phyloP scores from a whole-genome alignment of 306 rosid genomes.

The Adenanthera pavonina region DNA sequence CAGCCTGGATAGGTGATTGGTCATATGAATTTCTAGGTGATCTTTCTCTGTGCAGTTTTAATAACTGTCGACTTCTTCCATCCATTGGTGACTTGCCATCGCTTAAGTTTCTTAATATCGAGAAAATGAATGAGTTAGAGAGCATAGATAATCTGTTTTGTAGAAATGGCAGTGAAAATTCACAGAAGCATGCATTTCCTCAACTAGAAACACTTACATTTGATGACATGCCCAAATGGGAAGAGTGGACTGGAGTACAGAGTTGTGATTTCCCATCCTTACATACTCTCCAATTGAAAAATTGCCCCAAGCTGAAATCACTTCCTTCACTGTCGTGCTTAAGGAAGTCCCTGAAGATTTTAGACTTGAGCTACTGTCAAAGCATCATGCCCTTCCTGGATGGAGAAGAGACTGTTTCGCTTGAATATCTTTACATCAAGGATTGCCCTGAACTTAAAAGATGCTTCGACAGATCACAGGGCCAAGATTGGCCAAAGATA shows the following conservation, averaged over 20 bases:
- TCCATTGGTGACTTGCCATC: conserved; percentile 31
- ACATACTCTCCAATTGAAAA: not conserved
- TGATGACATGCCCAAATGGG: conserved; percentile 18
- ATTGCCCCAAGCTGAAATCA: too few relatives aligned
- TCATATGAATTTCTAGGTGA: not conserved
- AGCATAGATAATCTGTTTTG: conserved; percentile 15
- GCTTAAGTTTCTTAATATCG: conserved; percentile 25
- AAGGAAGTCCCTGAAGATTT: conserved; percentile 18
- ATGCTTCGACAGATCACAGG: too few relatives aligned
- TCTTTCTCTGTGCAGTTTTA: conserved; percentile 20
- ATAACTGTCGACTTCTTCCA: conserved; percentile 18
- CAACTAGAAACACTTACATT: conserved; percentile 10
- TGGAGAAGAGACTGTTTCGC: too few relatives aligned
- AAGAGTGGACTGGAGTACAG: conserved; percentile 8
- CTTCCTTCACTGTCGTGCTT: too few relatives aligned
- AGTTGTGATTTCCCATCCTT: conserved; percentile 34
- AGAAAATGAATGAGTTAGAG: conserved; percentile 28
- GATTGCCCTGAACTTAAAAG: too few relatives aligned
- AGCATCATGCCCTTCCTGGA: not conserved
- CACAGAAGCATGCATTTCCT: not conserved
- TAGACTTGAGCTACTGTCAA: conserved; percentile 32
- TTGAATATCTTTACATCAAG: too few relatives aligned
- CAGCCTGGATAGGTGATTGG: too few relatives aligned
- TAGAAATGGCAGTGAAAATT: not conserved
- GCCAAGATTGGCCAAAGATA: conserved; percentile 15